Evolutionary conservation across 148 eudicot species (phyloP).

Genomic region (Fagopyrum homotropicum): DNA sequence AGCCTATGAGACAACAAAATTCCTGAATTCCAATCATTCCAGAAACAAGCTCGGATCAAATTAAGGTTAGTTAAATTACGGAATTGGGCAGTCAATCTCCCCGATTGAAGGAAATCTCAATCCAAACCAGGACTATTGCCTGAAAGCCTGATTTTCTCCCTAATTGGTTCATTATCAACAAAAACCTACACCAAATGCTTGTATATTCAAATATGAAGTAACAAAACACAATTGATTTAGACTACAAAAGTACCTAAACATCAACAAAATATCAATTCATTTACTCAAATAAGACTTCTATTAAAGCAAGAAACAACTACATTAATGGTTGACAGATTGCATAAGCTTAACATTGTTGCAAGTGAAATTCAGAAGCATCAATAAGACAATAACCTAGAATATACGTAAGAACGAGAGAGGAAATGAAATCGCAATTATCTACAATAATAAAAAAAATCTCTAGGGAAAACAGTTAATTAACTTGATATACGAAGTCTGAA

Average conservation of each 20-base stretch:
- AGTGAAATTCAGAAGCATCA: too few relatives aligned
- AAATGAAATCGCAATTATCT: too few relatives aligned
- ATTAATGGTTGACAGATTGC: too few relatives aligned
- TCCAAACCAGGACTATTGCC: constrained; percentile 38
- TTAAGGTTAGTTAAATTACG: constrained; percentile 49
- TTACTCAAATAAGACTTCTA: neutral
- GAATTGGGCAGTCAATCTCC: constrained; percentile 48
- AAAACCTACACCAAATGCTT: constrained; percentile 19
- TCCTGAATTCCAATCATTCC: constrained; percentile 37
- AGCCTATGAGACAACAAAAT: constrained; percentile 45
- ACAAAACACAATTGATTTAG: too few relatives aligned
- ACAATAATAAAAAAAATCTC: too few relatives aligned
- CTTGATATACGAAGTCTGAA: too few relatives aligned
- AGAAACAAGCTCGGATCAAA: constrained; percentile 47
- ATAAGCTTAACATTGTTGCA: too few relatives aligned
- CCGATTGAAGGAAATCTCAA: constrained; percentile 77
- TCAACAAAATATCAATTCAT: neutral
- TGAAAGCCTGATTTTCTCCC: constrained; percentile 36
- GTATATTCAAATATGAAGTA: neutral
- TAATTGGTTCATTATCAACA: constrained; percentile 28
- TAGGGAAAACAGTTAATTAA: too few relatives aligned
- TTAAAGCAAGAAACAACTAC: neutral
- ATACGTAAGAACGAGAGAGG: too few relatives aligned
- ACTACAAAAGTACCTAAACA: neutral
- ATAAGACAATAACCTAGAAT: too few relatives aligned